phyloP scores from a whole-genome alignment of 768 basidiomycete genomes.

The Strobilomyces echinocephalus region DNA sequence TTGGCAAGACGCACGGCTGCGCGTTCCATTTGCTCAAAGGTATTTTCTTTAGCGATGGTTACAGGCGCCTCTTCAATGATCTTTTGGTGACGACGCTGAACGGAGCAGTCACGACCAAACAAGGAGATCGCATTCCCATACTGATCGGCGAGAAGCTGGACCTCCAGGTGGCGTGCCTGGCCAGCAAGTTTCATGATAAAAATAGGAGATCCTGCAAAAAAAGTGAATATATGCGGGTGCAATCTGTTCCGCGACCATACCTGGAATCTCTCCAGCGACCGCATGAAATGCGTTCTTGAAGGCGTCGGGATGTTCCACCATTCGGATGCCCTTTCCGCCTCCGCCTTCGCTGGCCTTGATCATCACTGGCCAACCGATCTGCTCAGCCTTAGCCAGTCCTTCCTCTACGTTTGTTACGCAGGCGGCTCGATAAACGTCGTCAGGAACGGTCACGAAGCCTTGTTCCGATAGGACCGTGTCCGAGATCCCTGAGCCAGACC shows the following conservation, averaged over 20 bases:
- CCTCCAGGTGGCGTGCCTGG: slow-evolving; percentile 94
- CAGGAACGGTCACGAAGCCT: slow-evolving; percentile 93
- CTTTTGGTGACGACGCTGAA: slow-evolving; percentile 98
- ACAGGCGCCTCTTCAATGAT: slow-evolving; percentile 99
- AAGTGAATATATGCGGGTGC: slow-evolving; percentile 7
- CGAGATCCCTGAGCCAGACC: slow-evolving; percentile 93
- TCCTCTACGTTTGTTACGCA: slow-evolving; percentile 88
- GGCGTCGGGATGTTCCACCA: slow-evolving; percentile 78
- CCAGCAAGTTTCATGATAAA: slow-evolving; percentile 99
- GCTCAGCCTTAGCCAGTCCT: slow-evolving; percentile 74
- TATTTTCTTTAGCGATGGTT: slow-evolving; percentile 88
- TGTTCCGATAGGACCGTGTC: slow-evolving; percentile 79
- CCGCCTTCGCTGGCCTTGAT: slow-evolving; percentile 99
- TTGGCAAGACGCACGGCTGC: slow-evolving; percentile 99
- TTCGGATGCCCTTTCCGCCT: slow-evolving; percentile 98
- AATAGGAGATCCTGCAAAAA: slow-evolving; percentile 80
- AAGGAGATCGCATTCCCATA: slow-evolving; percentile 99
- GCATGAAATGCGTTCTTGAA: slow-evolving; percentile 96
- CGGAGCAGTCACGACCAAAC: slow-evolving; percentile 98
- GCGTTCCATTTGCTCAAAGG: slow-evolving; percentile 96
- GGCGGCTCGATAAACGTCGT: slow-evolving; percentile 81
- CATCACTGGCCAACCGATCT: slow-evolving; percentile 97
- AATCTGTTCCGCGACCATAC: slow-evolving; percentile 38
- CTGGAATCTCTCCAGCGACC: slow-evolving; percentile 94
- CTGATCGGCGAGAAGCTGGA: slow-evolving; percentile 97